Percentiles rank a stretch among this genome's conserved stretches.
These are phyloP conservation scores for Domatiomyces catenatus DNA, from an alignment of 2,329 filamentous ascomycete species.

Conservation along the genomic window DNA sequence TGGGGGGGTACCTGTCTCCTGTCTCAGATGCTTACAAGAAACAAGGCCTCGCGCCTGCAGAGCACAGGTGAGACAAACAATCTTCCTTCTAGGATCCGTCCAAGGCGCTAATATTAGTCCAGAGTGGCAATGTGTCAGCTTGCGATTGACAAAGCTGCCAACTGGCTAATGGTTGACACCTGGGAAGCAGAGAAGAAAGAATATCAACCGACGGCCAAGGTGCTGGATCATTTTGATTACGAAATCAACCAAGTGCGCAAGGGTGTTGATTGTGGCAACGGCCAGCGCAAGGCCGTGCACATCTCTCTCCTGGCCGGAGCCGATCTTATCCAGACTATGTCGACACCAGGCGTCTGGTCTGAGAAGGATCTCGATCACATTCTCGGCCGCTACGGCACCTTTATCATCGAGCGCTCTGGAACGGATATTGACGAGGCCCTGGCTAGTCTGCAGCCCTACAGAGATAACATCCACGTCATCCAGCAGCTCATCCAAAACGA, in stretches of 20 bases:
- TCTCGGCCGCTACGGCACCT: conserved; percentile 64
- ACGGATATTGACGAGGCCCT: conserved; percentile 82
- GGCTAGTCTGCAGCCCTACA: conserved; percentile 64
- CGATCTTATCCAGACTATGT: conserved; percentile 61
- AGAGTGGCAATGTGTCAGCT: conserved; percentile 74
- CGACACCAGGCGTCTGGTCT: conserved; percentile 59
- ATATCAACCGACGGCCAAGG: conserved; percentile 77
- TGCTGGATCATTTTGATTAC: conserved; percentile 79
- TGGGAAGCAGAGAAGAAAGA: conserved; percentile 76
- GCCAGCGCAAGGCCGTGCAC: conserved; percentile 50
- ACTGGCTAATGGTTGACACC: conserved; percentile 73
- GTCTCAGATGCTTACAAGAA: conserved; percentile 67
- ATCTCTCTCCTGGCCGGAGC: conserved; percentile 72
- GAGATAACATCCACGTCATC: conserved; percentile 76
- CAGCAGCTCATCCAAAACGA: conserved; percentile 79
- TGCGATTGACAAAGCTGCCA: conserved; percentile 57
- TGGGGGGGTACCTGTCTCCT: conserved; percentile 74
- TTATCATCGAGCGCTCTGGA: conserved; percentile 75
- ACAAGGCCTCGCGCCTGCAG: conserved; percentile 56
- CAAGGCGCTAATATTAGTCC: background rate
- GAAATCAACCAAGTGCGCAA: conserved; percentile 70
- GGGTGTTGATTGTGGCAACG: conserved; percentile 55
- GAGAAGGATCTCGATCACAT: conserved; percentile 76
- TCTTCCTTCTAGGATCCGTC: background rate
- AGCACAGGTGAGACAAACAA: conserved; percentile 40